Evolutionary conservation across 345 rosid genomes (phyloP).

Genomic region (Linum lewisii): DNA sequence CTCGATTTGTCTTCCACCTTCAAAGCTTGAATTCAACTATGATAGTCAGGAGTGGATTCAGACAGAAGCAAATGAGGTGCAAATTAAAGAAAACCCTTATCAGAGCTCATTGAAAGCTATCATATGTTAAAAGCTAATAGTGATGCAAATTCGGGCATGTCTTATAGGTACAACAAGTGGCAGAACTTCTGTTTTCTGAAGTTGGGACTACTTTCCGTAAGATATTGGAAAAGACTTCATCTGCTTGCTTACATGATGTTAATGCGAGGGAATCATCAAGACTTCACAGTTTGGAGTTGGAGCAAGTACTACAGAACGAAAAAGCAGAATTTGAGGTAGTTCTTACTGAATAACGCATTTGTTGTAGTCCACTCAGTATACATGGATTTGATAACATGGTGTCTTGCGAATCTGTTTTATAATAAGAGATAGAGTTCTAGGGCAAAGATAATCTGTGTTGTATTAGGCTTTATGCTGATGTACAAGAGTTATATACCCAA

Average conservation of each 20-base stretch:
- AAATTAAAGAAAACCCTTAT: neutral
- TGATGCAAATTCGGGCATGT: neutral
- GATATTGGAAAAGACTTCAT: constrained; percentile 9
- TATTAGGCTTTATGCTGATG: too few relatives aligned
- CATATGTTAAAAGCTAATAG: neutral
- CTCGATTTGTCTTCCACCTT: constrained; percentile 4
- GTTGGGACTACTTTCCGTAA: constrained; percentile 8
- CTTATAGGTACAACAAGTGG: constrained; percentile 9
- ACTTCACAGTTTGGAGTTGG: constrained; percentile 10
- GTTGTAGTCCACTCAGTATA: neutral
- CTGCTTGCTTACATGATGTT: constrained; percentile 7
- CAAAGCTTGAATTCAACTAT: constrained; percentile 6
- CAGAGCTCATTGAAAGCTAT: neutral
- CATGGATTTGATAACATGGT: neutral
- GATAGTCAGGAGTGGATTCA: constrained; percentile 6
- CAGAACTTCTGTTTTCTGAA: constrained; percentile 15
- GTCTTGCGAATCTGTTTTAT: neutral
- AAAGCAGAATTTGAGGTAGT: constrained; percentile 27
- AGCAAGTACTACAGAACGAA: constrained; percentile 12
- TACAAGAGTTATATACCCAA: too few relatives aligned
- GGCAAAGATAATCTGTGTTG: too few relatives aligned
- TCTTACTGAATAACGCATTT: neutral
- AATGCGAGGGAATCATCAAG: constrained; percentile 3
- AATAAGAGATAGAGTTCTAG: too few relatives aligned
- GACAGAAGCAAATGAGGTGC: constrained; percentile 2